Conservation (phyloP, 257 asterid genomes). For the Plectranthus barbatus region DNA sequence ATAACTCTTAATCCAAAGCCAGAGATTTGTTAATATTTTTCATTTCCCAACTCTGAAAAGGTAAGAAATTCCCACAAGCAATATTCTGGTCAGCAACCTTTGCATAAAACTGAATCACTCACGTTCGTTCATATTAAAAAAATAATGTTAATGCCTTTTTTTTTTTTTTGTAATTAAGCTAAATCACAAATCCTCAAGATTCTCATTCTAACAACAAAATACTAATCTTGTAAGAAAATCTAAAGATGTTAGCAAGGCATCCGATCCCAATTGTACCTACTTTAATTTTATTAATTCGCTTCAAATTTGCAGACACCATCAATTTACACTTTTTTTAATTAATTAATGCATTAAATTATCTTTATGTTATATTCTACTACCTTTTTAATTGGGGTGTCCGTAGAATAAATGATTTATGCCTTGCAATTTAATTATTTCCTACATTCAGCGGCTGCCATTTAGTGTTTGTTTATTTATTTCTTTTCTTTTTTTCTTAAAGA, state of each 20-base stretch:
- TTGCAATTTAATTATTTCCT: too few species aligned
- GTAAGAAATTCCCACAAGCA: neutral
- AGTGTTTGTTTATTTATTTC: too few species aligned
- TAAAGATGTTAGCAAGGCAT: neutral
- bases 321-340: too few species aligned
- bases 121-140: neutral
- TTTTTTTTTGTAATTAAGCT: too few species aligned
- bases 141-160: neutral
- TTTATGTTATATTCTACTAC: too few species aligned
- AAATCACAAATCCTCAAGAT: neutral
- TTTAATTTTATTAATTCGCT: too few species aligned
- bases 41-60: neutral
- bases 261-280: neutral
- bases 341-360: too few species aligned
- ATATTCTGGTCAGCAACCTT: too few species aligned
- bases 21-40: neutral
- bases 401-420: neutral
- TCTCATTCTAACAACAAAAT: neutral
- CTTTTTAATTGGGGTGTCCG: too few species aligned
- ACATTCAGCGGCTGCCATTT: neutral
- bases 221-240: neutral
- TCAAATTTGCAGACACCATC: neutral
- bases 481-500: too few species aligned
- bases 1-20: too few species aligned
- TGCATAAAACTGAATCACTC: too few species aligned